phyloP scores from a whole-genome alignment of 306 rosid species.

The Cucumis hystrix region DNA sequence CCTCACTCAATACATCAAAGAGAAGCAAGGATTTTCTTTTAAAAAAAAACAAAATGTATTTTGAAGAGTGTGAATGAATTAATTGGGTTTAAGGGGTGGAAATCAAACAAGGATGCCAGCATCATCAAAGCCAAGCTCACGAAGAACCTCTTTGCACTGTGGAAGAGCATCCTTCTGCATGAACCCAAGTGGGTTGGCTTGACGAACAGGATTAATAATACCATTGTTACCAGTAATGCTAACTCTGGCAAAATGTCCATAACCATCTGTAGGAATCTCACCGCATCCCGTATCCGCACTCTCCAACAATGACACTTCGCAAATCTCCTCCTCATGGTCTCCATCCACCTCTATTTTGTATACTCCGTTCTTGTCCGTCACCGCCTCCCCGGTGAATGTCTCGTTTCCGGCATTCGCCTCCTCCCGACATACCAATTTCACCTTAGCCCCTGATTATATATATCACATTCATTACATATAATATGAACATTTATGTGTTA shows the following conservation, averaged over 20 bases:
- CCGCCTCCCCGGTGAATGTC: constrained; percentile 25
- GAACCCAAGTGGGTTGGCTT: constrained; percentile 73
- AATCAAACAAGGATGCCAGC: background rate
- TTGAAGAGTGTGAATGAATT: too few species aligned
- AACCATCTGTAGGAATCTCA: constrained; percentile 11
- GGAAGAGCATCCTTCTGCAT: constrained; percentile 22
- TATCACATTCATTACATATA: too few species aligned
- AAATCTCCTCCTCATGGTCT: constrained; percentile 61
- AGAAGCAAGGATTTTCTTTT: too few species aligned
- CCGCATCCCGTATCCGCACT: constrained; percentile 34
- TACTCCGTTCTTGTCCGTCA: constrained; percentile 22
- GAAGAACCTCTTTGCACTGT: constrained; percentile 25
- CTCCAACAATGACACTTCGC: constrained; percentile 28
- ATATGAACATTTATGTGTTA: too few species aligned
- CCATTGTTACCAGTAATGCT: constrained; percentile 58
- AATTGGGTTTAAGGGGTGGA: too few species aligned
- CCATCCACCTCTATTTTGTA: constrained; percentile 40
- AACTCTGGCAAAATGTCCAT: constrained; percentile 28
- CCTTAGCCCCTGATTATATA: constrained; percentile 16
- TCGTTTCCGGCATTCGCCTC: constrained; percentile 8
- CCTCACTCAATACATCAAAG: too few species aligned
- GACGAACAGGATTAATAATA: constrained; percentile 25
- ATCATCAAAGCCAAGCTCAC: constrained; percentile 39
- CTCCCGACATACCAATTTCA: constrained; percentile 41
- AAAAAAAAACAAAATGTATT: too few species aligned